A percentile compares a stretch with the other conserved stretches of the same genome.
phyloP scores from a whole-genome alignment of 225 moss, liverwort and hornwort genomes.

The Takakia lepidozioides region DNA sequence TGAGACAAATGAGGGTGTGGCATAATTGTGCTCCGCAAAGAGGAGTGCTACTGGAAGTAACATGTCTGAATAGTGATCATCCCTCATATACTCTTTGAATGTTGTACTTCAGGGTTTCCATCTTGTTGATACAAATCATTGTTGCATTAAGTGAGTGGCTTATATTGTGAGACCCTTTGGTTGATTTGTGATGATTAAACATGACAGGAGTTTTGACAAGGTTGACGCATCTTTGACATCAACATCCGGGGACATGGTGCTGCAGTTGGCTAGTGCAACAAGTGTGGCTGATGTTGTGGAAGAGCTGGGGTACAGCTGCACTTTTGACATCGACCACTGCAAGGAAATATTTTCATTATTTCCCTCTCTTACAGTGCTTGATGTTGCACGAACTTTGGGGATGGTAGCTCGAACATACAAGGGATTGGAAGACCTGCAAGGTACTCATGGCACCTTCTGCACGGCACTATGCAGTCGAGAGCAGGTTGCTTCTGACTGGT shows the following conservation, averaged over 20 bases:
- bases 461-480: conserved; percentile 67
- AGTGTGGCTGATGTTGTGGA: conserved; percentile 71
- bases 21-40: too few species aligned
- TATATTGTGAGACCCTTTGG: too few species aligned
- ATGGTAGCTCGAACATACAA: conserved; percentile 78
- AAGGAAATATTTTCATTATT: conserved; percentile 71
- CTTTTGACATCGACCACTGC: conserved; percentile 72
- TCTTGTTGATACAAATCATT: too few species aligned
- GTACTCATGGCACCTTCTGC: conserved; percentile 66
- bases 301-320: conserved; percentile 89
- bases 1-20: too few species aligned
- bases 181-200: too few species aligned
- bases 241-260: conserved; percentile 42
- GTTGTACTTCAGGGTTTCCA: too few species aligned
- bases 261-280: conserved; percentile 58
- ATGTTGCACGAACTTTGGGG: conserved; percentile 68
- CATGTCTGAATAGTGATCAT: too few species aligned
- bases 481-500: conserved; percentile 42
- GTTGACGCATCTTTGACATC: conserved; percentile 32
- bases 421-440: conserved; percentile 76
- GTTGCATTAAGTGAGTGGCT: too few species aligned
- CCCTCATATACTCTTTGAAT: too few species aligned
- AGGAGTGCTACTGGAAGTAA: too few species aligned
- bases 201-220: conserved; percentile 22
- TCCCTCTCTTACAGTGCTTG: conserved; percentile 53